Conservation (phyloP, 2,329 filamentous ascomycete species). For the Pseudonectria foliicola region DNA sequence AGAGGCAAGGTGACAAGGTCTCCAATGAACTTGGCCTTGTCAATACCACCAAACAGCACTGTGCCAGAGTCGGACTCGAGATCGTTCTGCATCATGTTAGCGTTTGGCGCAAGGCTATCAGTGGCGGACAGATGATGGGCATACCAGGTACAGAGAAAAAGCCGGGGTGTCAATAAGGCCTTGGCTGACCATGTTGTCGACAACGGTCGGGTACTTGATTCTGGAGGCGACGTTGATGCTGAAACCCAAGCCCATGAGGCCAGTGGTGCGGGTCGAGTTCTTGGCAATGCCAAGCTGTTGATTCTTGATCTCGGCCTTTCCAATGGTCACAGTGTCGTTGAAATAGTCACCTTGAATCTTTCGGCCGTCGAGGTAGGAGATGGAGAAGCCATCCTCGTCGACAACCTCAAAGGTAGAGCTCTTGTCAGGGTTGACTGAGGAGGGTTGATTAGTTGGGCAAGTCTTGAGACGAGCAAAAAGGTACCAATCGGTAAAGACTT, state of each 20-base stretch:
- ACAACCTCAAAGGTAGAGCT: conserved; percentile 44
- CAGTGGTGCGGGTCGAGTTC: conserved; percentile 41
- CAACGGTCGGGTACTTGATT: conserved; percentile 47
- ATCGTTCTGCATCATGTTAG: conserved; percentile 45
- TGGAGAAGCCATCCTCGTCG: conserved; percentile 41
- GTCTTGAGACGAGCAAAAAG: background rate
- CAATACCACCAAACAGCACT: conserved; percentile 73
- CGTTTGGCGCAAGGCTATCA: conserved; percentile 5
- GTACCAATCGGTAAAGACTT: conserved; percentile 13
- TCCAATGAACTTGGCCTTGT: conserved; percentile 64
- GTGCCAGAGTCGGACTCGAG: conserved; percentile 56
- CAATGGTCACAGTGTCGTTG: conserved; percentile 47
- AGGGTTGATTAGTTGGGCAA: conserved; percentile 1
- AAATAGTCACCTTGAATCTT: conserved; percentile 51
- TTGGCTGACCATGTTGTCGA: conserved; percentile 56
- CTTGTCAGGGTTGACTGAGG: conserved; percentile 30
- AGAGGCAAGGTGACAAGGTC: conserved; percentile 38
- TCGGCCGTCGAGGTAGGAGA: conserved; percentile 53
- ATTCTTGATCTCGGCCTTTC: conserved; percentile 35
- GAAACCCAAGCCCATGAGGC: conserved; percentile 55
- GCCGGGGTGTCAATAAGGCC: conserved; percentile 55
- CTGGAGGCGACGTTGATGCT: conserved; percentile 40
- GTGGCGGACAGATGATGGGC: conserved; percentile 3
- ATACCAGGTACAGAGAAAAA: conserved; percentile 60
- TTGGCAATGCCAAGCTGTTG: conserved; percentile 51